These are phyloP conservation scores for Phialophora tarda DNA, from an alignment of 2,329 filamentous ascomycete species.

Conservation along the genomic window DNA sequence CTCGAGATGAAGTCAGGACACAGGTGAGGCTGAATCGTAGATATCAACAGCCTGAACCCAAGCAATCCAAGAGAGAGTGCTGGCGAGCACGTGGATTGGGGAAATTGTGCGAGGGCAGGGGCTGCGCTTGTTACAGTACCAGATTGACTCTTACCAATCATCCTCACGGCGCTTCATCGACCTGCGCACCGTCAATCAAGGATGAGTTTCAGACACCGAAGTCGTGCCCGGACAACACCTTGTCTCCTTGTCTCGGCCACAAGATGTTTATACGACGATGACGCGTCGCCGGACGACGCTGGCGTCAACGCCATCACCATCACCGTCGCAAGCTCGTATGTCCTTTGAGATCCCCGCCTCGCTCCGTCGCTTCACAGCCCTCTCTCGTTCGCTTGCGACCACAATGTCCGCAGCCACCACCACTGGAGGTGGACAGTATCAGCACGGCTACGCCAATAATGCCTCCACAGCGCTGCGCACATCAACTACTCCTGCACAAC, in stretches of 20 bases:
- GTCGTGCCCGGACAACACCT: background rate
- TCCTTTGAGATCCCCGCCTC: slow-evolving; percentile 37
- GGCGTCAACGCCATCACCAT: slow-evolving; percentile 20
- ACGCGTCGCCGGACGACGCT: slow-evolving; percentile 32
- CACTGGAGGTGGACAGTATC: background rate
- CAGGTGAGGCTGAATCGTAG: background rate
- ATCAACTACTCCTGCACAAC: slow-evolving; percentile 10
- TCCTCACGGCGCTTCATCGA: background rate
- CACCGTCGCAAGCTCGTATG: slow-evolving; percentile 29
- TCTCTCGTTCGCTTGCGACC: slow-evolving; percentile 32
- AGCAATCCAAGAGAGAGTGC: background rate
- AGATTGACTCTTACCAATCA: slow-evolving; percentile 7
- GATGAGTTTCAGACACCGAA: background rate
- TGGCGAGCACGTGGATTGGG: background rate
- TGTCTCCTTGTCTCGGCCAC: background rate
- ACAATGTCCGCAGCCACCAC: slow-evolving; percentile 7
- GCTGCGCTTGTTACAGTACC: background rate
- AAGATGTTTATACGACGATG: slow-evolving; percentile 24
- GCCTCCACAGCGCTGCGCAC: background rate
- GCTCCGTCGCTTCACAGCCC: slow-evolving; percentile 33
- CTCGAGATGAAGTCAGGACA: background rate
- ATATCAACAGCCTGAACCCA: background rate
- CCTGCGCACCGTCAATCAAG: background rate
- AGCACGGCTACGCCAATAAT: background rate
- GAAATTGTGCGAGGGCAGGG: background rate